phyloP scores from a whole-genome alignment of 2,329 filamentous ascomycete genomes.

The Trichoderma sp. region DNA sequence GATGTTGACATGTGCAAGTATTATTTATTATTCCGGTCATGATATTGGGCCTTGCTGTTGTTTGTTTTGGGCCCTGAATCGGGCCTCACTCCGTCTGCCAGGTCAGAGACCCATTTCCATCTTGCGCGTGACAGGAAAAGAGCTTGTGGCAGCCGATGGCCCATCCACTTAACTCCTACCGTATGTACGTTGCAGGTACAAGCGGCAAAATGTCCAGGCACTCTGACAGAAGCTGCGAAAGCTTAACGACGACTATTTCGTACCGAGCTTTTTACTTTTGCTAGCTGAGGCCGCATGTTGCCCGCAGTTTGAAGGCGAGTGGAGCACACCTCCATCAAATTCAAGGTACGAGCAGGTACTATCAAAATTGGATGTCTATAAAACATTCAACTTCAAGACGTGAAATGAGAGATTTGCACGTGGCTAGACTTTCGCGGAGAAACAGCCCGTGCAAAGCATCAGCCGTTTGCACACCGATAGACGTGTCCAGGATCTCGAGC shows the following conservation, averaged over 20 bases:
- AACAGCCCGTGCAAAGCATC: neutral
- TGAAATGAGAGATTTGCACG: neutral
- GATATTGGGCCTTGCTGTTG: neutral
- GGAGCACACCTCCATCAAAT: neutral
- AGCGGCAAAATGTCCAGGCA: constrained; percentile 4
- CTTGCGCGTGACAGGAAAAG: neutral
- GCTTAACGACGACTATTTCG: neutral
- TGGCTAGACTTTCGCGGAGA: neutral
- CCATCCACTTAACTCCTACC: neutral
- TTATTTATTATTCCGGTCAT: neutral
- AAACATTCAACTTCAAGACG: neutral
- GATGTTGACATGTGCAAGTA: constrained; percentile 2
- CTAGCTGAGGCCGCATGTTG: neutral
- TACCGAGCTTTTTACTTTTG: neutral
- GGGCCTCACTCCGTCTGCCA: neutral
- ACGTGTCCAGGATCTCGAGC: neutral
- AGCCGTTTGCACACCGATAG: neutral
- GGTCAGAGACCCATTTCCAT: neutral
- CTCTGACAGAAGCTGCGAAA: neutral
- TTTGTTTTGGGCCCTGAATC: neutral
- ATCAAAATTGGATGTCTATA: neutral
- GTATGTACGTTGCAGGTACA: neutral
- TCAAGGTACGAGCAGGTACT: neutral
- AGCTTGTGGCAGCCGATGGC: constrained; percentile 11
- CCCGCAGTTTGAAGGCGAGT: neutral